Conservation (phyloP, 2,329 filamentous ascomycete genomes). For the Epichloe amarillans region DNA sequence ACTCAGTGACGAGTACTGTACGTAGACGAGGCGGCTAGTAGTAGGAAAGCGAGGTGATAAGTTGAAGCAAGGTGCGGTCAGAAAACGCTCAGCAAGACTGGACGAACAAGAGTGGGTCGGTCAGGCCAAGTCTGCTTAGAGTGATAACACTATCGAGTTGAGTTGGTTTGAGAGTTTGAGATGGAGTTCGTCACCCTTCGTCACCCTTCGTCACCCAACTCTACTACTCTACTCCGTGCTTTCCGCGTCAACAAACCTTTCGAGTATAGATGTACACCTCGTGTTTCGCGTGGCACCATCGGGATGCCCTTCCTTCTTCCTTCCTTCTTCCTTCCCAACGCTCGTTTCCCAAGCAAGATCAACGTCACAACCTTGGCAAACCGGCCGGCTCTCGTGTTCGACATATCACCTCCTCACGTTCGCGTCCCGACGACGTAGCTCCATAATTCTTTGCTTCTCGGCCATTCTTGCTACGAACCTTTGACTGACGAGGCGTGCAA, state of each 20-base stretch:
- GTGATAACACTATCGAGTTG: too few species aligned
- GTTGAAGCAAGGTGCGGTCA: background rate
- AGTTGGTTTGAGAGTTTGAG: too few species aligned
- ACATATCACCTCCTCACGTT: background rate
- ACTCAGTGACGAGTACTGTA: background rate
- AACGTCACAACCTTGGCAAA: background rate
- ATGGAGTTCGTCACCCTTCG: too few species aligned
- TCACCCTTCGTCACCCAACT: too few species aligned
- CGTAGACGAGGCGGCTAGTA: background rate
- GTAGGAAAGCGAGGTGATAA: background rate
- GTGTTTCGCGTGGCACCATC: background rate
- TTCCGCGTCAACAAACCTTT: too few species aligned
- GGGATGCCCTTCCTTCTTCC: background rate
- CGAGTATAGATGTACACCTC: background rate
- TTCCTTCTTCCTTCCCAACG: background rate
- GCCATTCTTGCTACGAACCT: background rate
- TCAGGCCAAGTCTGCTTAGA: background rate
- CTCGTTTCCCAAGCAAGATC: background rate
- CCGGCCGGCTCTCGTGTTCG: background rate
- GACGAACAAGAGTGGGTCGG: background rate
- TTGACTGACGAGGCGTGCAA: background rate
- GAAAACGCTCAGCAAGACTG: background rate
- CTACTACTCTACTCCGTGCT: too few species aligned
- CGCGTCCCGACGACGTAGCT: background rate
- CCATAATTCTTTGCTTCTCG: background rate